A percentile compares a stretch with the other conserved stretches of the same genome.
phyloP scores from a whole-genome alignment of 129 eudicot species.

The Scalesia atractyloides region DNA sequence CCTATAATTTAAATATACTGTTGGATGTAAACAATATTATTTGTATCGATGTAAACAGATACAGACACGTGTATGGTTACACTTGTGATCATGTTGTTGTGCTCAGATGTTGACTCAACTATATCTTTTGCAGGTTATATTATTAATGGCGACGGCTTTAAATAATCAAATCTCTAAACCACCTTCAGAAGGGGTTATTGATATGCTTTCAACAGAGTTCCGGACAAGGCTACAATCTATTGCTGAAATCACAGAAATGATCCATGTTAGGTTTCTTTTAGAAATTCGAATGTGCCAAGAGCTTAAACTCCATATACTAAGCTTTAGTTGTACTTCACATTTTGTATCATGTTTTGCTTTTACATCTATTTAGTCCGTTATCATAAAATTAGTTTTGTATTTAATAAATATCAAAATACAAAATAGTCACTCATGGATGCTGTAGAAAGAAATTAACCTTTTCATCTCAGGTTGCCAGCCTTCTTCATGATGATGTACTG shows the following conservation, averaged over 20 bases:
- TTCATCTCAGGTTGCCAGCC: constrained; percentile 82
- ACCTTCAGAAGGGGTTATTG: constrained; percentile 44
- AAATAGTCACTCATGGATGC: constrained; percentile 5
- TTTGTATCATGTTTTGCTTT: neutral
- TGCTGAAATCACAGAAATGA: constrained; percentile 99
- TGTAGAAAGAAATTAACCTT: constrained; percentile 8
- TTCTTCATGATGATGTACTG: constrained; percentile 94
- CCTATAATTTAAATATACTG: too few relatives aligned
- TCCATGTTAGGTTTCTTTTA: constrained; percentile 66
- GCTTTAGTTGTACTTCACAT: neutral
- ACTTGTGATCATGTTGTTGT: constrained; percentile 8
- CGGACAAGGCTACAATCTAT: constrained; percentile 76
- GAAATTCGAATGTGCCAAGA: neutral
- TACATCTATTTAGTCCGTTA: neutral
- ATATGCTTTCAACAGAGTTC: constrained; percentile 59
- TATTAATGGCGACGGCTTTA: constrained; percentile 91
- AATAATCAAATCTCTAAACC: constrained; percentile 50
- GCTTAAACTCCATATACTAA: neutral
- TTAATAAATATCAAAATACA: neutral
- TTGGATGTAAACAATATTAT: neutral
- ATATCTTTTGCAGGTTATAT: constrained; percentile 54
- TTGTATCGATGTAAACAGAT: neutral
- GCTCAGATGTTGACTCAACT: constrained; percentile 13
- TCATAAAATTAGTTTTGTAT: neutral
- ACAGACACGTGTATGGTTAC: neutral